Evolutionary conservation across 805 yeast genomes (phyloP).

Genomic region (Yarrowia sp.): DNA sequence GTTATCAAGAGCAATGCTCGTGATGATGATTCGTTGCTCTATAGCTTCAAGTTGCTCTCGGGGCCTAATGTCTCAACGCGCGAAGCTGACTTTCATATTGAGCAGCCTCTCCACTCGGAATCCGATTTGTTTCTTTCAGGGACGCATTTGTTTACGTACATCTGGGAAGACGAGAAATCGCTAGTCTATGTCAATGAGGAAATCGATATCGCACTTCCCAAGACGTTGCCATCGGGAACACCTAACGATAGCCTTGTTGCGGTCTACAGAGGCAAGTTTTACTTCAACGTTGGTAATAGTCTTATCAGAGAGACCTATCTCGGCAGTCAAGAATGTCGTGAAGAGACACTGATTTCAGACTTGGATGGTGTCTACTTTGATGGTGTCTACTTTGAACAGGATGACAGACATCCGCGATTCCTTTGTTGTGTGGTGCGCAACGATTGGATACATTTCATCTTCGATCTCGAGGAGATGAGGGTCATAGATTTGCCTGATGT

Average conservation of each 20-base stretch:
- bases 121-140: neutral
- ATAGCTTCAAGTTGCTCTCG: neutral
- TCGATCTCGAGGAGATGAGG: neutral
- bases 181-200: neutral
- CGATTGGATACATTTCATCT: neutral
- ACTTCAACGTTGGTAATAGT: neutral
- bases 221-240: too few relatives aligned
- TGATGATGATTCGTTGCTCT: neutral
- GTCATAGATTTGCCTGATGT: neutral
- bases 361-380: neutral
- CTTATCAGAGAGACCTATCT: neutral
- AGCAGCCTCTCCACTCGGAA: too few relatives aligned
- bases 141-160: neutral
- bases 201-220: neutral
- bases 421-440: neutral
- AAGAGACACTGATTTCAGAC: neutral
- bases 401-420: neutral
- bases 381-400: neutral
- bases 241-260: neutral
- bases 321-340: neutral
- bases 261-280: slow-evolving; percentile 1
- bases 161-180: neutral
- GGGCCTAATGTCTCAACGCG: neutral
- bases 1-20: neutral
- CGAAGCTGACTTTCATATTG: neutral